Evolutionary conservation across 495 filamentous ascomycete species (phyloP).

Genomic region (Penicillium riverlandense): DNA sequence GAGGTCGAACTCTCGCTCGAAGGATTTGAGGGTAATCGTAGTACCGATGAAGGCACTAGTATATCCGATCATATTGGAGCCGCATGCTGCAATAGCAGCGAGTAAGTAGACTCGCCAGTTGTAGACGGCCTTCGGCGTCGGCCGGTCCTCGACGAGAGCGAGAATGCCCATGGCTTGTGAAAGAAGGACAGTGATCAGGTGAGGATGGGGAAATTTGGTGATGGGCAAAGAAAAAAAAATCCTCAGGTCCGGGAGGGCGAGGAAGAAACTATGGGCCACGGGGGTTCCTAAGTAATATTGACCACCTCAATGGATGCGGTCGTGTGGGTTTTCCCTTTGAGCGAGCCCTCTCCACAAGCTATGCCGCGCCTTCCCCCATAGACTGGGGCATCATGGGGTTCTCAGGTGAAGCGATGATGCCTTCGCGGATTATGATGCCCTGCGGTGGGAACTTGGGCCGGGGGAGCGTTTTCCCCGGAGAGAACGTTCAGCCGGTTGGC

Average conservation of each 20-base stretch:
- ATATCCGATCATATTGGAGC: constrained; percentile 67
- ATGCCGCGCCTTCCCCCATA: constrained; percentile 20
- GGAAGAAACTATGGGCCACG: constrained; percentile 7
- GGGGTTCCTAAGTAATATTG: constrained; percentile 16
- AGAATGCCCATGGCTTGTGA: constrained; percentile 48
- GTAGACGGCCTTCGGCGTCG: constrained; percentile 60
- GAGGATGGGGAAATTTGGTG: background rate
- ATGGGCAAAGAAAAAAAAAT: background rate
- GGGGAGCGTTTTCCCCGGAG: constrained; percentile 32
- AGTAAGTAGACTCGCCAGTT: constrained; percentile 66
- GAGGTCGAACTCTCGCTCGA: constrained; percentile 50
- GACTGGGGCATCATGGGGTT: constrained; percentile 27
- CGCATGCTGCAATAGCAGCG: constrained; percentile 57
- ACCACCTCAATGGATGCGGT: constrained; percentile 11
- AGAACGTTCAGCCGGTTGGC: constrained; percentile 19
- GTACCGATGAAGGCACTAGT: constrained; percentile 66
- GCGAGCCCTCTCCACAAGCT: constrained; percentile 24
- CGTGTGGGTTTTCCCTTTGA: constrained; percentile 12
- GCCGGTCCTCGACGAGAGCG: constrained; percentile 54
- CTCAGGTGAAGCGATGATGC: constrained; percentile 13
- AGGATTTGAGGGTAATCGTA: constrained; percentile 55
- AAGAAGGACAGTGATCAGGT: background rate
- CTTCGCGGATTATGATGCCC: constrained; percentile 11
- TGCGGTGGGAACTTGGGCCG: constrained; percentile 15
- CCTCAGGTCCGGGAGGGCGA: background rate